phyloP scores from a whole-genome alignment of 192 early-diverging fungal species.

The Coemansia sp. region DNA sequence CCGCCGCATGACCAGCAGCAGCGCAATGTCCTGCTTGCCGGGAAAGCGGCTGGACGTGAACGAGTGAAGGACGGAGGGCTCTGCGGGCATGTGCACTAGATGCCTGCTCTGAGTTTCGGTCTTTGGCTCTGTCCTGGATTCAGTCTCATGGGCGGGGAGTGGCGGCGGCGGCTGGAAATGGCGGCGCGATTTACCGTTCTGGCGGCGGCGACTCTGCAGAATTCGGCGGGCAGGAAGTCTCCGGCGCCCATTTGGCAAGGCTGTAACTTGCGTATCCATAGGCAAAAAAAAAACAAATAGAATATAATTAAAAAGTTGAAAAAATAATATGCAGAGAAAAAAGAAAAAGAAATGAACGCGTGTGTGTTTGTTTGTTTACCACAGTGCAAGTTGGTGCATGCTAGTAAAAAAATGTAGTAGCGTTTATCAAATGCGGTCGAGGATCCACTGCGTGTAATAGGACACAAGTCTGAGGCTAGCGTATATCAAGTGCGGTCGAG shows the following conservation, averaged over 20 bases:
- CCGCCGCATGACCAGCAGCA: conserved; percentile 17
- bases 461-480: no score
- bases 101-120: neutral
- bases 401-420: neutral
- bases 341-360: neutral
- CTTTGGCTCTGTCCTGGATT: neutral
- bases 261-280: neutral
- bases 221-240: neutral
- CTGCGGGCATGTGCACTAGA: neutral
- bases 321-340: neutral
- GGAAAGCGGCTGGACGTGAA: conserved; percentile 25
- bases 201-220: neutral
- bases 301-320: neutral
- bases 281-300: neutral
- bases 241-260: neutral
- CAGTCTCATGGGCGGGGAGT: neutral
- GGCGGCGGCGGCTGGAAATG: conserved; percentile 7
- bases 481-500: conserved; percentile 14
- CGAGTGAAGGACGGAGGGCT: neutral
- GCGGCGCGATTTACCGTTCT: neutral
- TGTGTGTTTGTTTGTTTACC: neutral
- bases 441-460: no score
- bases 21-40: conserved; percentile 27
- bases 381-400: neutral
- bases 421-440: conserved; percentile 14